Evolutionary conservation across 352 stramenopile species (phyloP).

Genomic region (Phytophthora tubulina): DNA sequence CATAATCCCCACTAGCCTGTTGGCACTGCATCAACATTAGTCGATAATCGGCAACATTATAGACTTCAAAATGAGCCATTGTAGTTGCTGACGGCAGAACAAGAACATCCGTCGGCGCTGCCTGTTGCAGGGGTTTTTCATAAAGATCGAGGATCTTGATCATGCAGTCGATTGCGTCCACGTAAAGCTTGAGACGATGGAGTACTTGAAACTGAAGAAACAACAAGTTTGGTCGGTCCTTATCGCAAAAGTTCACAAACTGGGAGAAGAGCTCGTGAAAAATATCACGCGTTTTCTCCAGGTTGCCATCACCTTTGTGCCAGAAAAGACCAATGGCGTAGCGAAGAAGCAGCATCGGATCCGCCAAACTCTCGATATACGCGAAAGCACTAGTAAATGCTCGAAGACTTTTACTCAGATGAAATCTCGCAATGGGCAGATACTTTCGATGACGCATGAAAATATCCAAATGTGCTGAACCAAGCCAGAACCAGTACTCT

Average conservation of each 20-base stretch:
- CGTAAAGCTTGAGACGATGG: constrained; percentile 56
- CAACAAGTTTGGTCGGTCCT: constrained; percentile 59
- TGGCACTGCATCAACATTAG: constrained; percentile 80
- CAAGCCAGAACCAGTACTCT: constrained; percentile 78
- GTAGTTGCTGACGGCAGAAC: constrained; percentile 6
- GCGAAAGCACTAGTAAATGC: constrained; percentile 70
- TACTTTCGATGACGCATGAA: constrained; percentile 78
- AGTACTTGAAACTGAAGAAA: constrained; percentile 79
- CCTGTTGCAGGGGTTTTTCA: neutral
- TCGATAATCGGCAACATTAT: constrained; percentile 58
- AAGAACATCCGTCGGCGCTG: neutral
- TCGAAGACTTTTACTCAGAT: constrained; percentile 59
- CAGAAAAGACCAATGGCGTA: constrained; percentile 76
- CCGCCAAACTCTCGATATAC: constrained; percentile 68
- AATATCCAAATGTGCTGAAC: constrained; percentile 70
- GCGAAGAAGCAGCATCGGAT: constrained; percentile 67
- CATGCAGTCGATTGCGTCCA: constrained; percentile 65
- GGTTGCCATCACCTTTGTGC: constrained; percentile 53
- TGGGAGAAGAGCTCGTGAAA: constrained; percentile 63
- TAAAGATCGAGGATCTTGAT: constrained; percentile 48
- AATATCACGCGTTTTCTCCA: constrained; percentile 68
- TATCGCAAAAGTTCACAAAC: constrained; percentile 73
- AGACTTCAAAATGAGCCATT: constrained; percentile 25
- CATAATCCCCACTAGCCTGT: constrained; percentile 64
- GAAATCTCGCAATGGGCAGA: constrained; percentile 58